Conservation (phyloP, 2,329 filamentous ascomycete genomes). For the Fusarium secorum region DNA sequence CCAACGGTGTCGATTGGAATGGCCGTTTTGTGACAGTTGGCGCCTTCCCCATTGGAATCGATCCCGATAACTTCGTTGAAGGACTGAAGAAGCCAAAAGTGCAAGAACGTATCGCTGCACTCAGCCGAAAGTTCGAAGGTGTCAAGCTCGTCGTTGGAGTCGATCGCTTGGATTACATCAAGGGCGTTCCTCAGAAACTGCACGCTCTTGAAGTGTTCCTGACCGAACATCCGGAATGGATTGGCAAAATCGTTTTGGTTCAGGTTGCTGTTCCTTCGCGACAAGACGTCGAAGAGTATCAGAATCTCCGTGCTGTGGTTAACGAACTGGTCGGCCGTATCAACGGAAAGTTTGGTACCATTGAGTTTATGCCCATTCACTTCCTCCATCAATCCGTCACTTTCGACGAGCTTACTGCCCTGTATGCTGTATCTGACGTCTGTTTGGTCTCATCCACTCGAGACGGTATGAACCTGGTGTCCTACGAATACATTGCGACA, state of each 20-base stretch:
- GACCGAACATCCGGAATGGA: conserved; percentile 97
- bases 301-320: conserved; percentile 92
- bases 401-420: conserved; percentile 92
- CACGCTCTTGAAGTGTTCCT: conserved; percentile 97
- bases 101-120: conserved; percentile 82
- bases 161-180: conserved; percentile 97
- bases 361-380: conserved; percentile 99
- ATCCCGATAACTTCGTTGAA: conserved; percentile 94
- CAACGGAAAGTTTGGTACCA: conserved; percentile 95
- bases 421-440: conserved; percentile 91
- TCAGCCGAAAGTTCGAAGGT: conserved; percentile 91
- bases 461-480: conserved; percentile 98
- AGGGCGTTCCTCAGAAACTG: conserved; percentile 96
- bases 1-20: conserved; percentile 91
- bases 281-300: conserved; percentile 97
- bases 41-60: conserved; percentile 97
- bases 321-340: conserved; percentile 97
- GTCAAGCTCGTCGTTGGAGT: conserved; percentile 97
- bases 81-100: conserved; percentile 86
- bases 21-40: conserved; percentile 90
- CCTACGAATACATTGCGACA: conserved; percentile 96
- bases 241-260: conserved; percentile 94
- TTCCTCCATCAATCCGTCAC: conserved; percentile 96
- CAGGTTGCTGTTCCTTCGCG: conserved; percentile 95
- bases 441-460: conserved; percentile 95